These are phyloP conservation scores for Rhodamnia argentea DNA, from an alignment of 345 rosid genomes.

Conservation along the genomic window DNA sequence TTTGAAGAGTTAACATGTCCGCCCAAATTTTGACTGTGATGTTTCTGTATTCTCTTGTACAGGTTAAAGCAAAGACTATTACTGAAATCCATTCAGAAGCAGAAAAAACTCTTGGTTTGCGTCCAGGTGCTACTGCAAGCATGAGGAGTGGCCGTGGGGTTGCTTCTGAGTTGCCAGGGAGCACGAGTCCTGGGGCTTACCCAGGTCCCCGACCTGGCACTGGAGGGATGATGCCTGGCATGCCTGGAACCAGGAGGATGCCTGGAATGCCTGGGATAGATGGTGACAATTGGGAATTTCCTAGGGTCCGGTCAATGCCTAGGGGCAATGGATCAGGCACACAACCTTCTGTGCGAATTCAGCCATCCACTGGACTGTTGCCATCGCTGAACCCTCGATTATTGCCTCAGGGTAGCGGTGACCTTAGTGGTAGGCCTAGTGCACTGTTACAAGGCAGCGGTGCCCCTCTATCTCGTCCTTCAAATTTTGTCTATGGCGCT, in stretches of 20 bases:
- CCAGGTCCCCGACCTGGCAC: conserved; percentile 65
- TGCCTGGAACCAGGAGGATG: conserved; percentile 89
- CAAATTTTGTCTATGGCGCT: conserved; percentile 2
- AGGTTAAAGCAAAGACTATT: conserved; percentile 88
- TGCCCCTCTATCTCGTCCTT: conserved; percentile 10
- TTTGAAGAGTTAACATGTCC: not conserved
- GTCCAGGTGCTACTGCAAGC: conserved; percentile 75
- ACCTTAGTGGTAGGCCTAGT: conserved; percentile 54
- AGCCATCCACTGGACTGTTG: conserved; percentile 32
- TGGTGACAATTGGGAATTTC: conserved; percentile 71
- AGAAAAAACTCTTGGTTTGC: conserved; percentile 75
- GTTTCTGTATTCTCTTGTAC: conserved; percentile 4
- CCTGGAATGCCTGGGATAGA: conserved; percentile 81
- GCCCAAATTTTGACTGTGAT: conserved; percentile 12
- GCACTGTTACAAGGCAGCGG: conserved; percentile 59
- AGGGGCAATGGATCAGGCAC: conserved; percentile 50
- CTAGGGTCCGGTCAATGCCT: conserved; percentile 53
- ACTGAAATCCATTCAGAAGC: conserved; percentile 92
- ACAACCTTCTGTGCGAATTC: conserved; percentile 33
- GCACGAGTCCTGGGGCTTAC: conserved; percentile 29
- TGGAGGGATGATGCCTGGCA: conserved; percentile 98
- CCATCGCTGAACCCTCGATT: conserved; percentile 43
- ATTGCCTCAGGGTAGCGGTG: conserved; percentile 70
- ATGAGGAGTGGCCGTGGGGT: conserved; percentile 43
- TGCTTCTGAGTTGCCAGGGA: conserved; percentile 16